A percentile compares a stretch with the other conserved stretches of the same genome.
These are phyloP conservation scores for Ophiostoma sp. DNA, from an alignment of 2,329 filamentous ascomycete genomes.

Conservation along the genomic window DNA sequence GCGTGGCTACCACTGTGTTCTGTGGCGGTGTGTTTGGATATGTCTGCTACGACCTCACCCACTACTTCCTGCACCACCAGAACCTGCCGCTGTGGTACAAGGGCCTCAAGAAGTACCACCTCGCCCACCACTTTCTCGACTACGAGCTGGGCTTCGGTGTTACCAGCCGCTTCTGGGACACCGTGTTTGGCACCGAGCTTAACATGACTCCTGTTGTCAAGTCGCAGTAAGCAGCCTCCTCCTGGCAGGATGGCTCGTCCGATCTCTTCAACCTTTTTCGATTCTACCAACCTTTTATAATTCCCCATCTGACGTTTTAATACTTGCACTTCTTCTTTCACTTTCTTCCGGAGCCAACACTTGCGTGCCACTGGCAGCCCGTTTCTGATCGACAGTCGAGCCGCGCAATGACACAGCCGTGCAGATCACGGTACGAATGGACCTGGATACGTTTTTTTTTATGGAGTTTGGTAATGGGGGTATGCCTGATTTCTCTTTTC, in stretches of 20 bases:
- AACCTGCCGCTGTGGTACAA: conserved; percentile 88
- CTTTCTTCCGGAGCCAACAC: conserved; percentile 9
- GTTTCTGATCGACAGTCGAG: conserved; percentile 7
- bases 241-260: background rate
- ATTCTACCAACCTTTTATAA: conserved; percentile 1
- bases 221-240: conserved; percentile 30
- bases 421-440: conserved; percentile 10
- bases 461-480: conserved; percentile 14
- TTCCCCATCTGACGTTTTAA: conserved; percentile 5
- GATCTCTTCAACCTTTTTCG: conserved; percentile 5
- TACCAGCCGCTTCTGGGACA: conserved; percentile 93
- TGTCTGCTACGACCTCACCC: conserved; percentile 91
- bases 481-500: background rate
- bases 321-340: conserved; percentile 6
- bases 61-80: conserved; percentile 97
- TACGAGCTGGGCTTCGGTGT: conserved; percentile 97
- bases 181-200: conserved; percentile 83
- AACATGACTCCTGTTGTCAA: conserved; percentile 33
- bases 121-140: conserved; percentile 95
- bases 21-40: conserved; percentile 94
- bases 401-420: conserved; percentile 10
- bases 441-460: conserved; percentile 16
- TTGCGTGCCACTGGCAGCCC: conserved; percentile 1
- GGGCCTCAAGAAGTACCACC: conserved; percentile 92
- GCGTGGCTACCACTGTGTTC: conserved; percentile 69